Base-by-base conservation (phyloP, 768 basidiomycete genomes). In the Leccinum truebloodii region DNA sequence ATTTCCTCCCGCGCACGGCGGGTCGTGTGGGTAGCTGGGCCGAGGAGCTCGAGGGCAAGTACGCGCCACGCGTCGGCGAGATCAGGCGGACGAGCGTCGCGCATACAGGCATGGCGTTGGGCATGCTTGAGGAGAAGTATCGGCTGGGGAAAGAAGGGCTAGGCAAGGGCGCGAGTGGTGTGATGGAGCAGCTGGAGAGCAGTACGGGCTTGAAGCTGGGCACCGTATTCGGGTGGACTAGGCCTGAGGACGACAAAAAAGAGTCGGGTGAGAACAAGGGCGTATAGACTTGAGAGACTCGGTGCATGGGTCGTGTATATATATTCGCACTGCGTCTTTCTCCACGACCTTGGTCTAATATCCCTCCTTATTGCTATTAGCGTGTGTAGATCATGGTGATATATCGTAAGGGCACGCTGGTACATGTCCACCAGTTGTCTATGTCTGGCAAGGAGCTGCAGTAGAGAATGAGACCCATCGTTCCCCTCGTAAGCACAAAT, bases 1-100 rank as follows among this genome's bases (percentile, higher is more conserved):
- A 95, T 73, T 95, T 97, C 85, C 85, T 97, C 46, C 96, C 96
- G 4, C 81, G 88, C 71, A 92, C 92, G 6, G 81, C 89, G 2
- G 65, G 74, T 58, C 95, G 95, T 69, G 74, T 95, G 65, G 79
- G 82, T 12, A 71, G 67, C 2, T 94, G 92, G 78, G 71, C 87
- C 51, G 82, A 83, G 37, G 79, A 80, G 13, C 78, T 95, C 52
- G 95, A 97, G 74, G 84, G 87, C 22, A 71, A 72, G 2, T 86
- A 93, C 71, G 77, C 86, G 67, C 95, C 95, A 1, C 73, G 76
- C 0, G 61, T 93, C 8, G 87, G 92, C 2, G 77, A 87, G 65
- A 84, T 85, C 62, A 89, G 94, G 69, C 83, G 78, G 24, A 79
- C 86, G 50, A 83, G 86, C 18, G 80, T 84, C 22, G 82, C 85